Evolutionary conservation across 1,284 basidiomycete genomes (phyloP).

Genomic region (Cryptococcus sp.): DNA sequence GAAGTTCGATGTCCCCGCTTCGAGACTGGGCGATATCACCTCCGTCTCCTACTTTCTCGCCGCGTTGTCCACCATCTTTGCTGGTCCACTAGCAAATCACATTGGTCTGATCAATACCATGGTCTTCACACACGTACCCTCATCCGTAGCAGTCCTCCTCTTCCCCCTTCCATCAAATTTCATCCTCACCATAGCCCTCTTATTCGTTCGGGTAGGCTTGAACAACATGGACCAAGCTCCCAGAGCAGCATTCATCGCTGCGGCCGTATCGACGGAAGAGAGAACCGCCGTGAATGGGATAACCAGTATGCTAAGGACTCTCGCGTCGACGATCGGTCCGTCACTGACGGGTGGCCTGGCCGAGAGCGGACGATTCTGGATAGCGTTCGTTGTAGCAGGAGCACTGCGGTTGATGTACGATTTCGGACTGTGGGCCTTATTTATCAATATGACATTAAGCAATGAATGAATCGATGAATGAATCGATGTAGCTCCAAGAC

Average conservation of each 20-base stretch:
- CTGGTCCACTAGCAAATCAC: constrained; percentile 27
- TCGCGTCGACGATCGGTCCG: constrained; percentile 25
- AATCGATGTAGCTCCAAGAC: no score
- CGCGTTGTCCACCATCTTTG: constrained; percentile 26
- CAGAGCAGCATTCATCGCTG: constrained; percentile 30
- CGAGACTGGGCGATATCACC: constrained; percentile 27
- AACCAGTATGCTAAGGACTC: constrained; percentile 23
- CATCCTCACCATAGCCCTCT: constrained; percentile 16
- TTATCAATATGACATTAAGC: constrained; percentile 13
- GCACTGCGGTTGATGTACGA: constrained; percentile 24
- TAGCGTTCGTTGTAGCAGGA: constrained; percentile 25
- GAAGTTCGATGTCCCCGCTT: constrained; percentile 17
- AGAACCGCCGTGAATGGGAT: constrained; percentile 32
- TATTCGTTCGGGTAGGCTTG: constrained; percentile 25
- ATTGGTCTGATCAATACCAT: constrained; percentile 34
- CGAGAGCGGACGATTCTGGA: constrained; percentile 20
- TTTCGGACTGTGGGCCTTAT: constrained; percentile 27
- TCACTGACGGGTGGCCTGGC: constrained; percentile 25
- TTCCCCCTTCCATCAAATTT: constrained; percentile 23
- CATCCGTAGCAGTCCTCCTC: constrained; percentile 25
- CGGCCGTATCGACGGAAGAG: constrained; percentile 20
- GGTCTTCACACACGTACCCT: constrained; percentile 36
- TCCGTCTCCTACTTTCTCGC: constrained; percentile 28
- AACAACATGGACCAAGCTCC: constrained; percentile 37
- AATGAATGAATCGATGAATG: no score